Evolutionary conservation across 1,284 basidiomycete genomes (phyloP), one percentile per base, ranked within the genome.

Genomic region (Sporisorium reilianum): DNA sequence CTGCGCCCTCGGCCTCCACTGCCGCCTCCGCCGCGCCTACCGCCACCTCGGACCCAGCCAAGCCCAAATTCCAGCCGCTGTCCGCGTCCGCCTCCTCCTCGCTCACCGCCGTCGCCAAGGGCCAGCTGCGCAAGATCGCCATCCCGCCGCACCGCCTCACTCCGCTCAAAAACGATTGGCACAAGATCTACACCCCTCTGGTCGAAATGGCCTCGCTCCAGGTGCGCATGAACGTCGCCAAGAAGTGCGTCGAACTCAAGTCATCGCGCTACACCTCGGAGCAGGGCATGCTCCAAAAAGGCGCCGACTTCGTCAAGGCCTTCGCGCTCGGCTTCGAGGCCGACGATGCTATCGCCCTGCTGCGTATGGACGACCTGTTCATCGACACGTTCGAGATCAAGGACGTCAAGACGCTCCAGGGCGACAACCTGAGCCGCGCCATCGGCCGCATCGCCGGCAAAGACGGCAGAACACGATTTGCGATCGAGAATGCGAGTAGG

Each of bases 381-480:
- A 91, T 99, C 45, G 96, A 98, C 84, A 95, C 95, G 0, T 98
- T 98, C 80, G 83, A 99, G 86, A 95, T 99, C 86, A 99, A 98
- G 86, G 96, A 99, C 80, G 95, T 99, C 64, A 99, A 99, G 87
- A 97, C 94, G 0, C 88, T 99, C 4, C 95, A 97, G 73, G 96
- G 96, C 2, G 97, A 99, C 83, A 97, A 99, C 85, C 88, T 99
- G 12, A 92, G 93, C 18, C 91, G 96, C 75, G 96, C 96, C 12
- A 98, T 99, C 66, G 96, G 95, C 45, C 94, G 96, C 78, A 97
- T 99, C 83, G 96, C 96, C 9, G 96, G 96, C 11, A 95, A 99
- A 85, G 94, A 97, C 75, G 96, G 96, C 51, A 95, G 97, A 86
- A 98, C 96, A 3, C 94, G 97, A 84, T 98, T 97, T 86, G 96